A percentile compares a stretch with the other conserved stretches of the same genome.
These are phyloP conservation scores for Echeveria elegans DNA, from an alignment of 164 flowering plant genomes.

Conservation along the genomic window DNA sequence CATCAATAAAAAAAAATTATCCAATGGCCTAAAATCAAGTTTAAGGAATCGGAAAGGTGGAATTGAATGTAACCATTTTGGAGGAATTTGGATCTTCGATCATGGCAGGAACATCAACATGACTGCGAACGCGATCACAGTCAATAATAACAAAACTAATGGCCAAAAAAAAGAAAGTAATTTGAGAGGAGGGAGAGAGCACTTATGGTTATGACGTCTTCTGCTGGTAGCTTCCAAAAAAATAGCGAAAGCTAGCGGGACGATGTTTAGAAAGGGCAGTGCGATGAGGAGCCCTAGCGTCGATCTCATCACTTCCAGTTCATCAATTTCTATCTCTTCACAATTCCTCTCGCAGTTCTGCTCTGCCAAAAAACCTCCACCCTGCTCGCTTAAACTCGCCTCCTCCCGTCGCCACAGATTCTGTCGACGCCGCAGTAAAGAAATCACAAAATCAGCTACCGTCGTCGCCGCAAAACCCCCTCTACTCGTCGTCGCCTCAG, in stretches of 20 bases:
- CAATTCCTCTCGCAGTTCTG: not conserved
- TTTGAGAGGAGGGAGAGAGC: conserved; percentile 8
- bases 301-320: conserved; percentile 36
- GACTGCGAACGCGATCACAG: not conserved
- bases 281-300: conserved; percentile 23
- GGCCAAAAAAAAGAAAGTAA: not conserved
- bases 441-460: too few relatives aligned
- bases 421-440: too few relatives aligned
- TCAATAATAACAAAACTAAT: not conserved
- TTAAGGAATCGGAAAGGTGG: too few relatives aligned
- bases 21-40: not conserved
- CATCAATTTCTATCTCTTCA: not conserved
- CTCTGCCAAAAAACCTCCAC: too few relatives aligned
- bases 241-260: conserved; percentile 24
- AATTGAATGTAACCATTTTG: not conserved
- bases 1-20: too few relatives aligned
- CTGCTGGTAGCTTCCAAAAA: conserved; percentile 37
- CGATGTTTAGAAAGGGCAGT: conserved; percentile 16
- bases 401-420: too few relatives aligned
- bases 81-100: conserved; percentile 5
- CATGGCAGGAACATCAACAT: conserved; percentile 2
- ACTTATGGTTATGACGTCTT: conserved; percentile 44
- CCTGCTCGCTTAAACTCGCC: too few relatives aligned
- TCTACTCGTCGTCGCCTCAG: too few relatives aligned
- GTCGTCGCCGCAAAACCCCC: too few relatives aligned